A percentile compares a stretch with the other conserved stretches of the same genome.
Conservation (phyloP, 768 basidiomycete genomes). For the Hericium alpestre region DNA sequence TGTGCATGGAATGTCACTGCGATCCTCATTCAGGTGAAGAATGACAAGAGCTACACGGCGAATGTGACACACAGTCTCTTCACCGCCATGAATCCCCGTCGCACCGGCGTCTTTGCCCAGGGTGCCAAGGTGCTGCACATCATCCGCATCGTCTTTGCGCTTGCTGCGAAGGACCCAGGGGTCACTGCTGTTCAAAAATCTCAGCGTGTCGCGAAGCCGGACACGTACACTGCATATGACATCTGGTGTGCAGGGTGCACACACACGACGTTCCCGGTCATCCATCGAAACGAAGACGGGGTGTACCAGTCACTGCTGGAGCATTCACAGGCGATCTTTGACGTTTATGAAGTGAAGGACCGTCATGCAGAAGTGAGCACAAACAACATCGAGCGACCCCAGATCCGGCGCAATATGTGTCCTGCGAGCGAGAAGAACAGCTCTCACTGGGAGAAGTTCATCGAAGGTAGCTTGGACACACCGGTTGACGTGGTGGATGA, state of each 20-base stretch:
- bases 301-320: not conserved
- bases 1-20: slow-evolving; percentile 12
- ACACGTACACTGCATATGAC: slow-evolving; percentile 8
- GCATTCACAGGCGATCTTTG: not conserved
- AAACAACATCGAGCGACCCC: too few relatives aligned
- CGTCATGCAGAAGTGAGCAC: too few relatives aligned
- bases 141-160: slow-evolving; percentile 19
- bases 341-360: not conserved
- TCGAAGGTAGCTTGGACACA: too few relatives aligned
- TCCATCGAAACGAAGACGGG: not conserved
- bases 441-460: too few relatives aligned
- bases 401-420: too few relatives aligned
- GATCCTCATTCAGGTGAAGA: slow-evolving; percentile 20
- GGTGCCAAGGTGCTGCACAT: slow-evolving; percentile 4
- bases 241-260: slow-evolving; percentile 9
- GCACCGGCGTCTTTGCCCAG: slow-evolving; percentile 11
- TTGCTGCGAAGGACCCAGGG: slow-evolving; percentile 8
- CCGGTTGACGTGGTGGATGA: too few relatives aligned
- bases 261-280: not conserved
- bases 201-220: not conserved
- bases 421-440: too few relatives aligned
- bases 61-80: slow-evolving; percentile 12
- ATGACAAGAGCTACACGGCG: slow-evolving; percentile 10
- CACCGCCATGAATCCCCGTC: slow-evolving; percentile 17
- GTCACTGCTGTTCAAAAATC: not conserved